Evolutionary conservation across 176 grass and related monocot species (phyloP), one percentile per base, ranked within the genome.

Genomic region (Microstegium vimineum): DNA sequence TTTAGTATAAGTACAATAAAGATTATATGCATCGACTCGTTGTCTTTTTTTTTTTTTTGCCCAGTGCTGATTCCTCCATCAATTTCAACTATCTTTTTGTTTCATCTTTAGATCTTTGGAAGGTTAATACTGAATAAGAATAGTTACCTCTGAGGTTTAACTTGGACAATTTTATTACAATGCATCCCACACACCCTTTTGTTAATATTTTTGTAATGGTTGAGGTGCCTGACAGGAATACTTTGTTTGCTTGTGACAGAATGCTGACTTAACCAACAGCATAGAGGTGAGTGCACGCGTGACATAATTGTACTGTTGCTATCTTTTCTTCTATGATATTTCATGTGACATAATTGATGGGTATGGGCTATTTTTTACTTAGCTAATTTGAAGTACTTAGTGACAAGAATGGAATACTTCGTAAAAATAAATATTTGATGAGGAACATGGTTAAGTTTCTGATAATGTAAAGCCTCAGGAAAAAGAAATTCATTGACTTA

Each of bases 191-290:
- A 77, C 28, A 33, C 77, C 65, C 17, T 84, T 89, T 83, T 91
- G 73, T 91, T 87, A 87, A 85, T 87, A 82, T 85, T 90, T 85
- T 90, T 89, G 85, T 90, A 90, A 89, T 97, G 84, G 78, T 91
- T 85, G 84, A 87, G 80, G 83, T 93, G 87, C 66, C 87, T 97
- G 87, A 97, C 94, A 94, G 90, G 89, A 89, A 25, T 89, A 85
- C 69, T 94, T 91, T 91, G 74, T 97, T 91, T 97, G 82, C 76
- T 89, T 85, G 79, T 90, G 63, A 89, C 94, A 97, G 94, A 87
- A 79, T 86, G 86, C 94, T 81, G 91, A 88, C 78, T 67, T 79
- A 45, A 97, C 86, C 34, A 87, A 88, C 74, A 88, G 84, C 70
- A 86, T 94, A 86, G 81, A 89, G 91, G 91, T 97, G 73, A 70